These are phyloP conservation scores for Starmera quercuum DNA, from an alignment of 805 yeast species.

Conservation along the genomic window DNA sequence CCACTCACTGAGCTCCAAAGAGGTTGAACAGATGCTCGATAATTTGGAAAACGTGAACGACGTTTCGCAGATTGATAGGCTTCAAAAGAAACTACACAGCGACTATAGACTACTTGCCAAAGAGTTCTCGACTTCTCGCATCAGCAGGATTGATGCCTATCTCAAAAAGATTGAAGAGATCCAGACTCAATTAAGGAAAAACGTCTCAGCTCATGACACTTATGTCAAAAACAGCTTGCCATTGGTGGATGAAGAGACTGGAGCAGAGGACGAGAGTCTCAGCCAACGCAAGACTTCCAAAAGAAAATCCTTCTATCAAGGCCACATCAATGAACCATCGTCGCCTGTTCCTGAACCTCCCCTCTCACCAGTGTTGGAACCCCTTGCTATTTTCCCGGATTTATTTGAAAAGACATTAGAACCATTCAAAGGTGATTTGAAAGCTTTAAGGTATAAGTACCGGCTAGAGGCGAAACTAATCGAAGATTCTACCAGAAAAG, in stretches of 20 bases:
- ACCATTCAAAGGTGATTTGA: constrained; percentile 9
- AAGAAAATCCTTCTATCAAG: constrained; percentile 1
- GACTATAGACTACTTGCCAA: constrained; percentile 24
- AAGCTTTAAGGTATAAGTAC: constrained; percentile 8
- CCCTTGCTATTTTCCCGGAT: constrained; percentile 15
- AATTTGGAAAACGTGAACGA: constrained; percentile 3
- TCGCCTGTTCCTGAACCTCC: constrained; percentile 11
- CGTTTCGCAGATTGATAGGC: constrained; percentile 10
- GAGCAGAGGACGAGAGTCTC: constrained; percentile 6
- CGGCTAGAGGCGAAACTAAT: constrained; percentile 13
- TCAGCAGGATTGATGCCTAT: constrained; percentile 24
- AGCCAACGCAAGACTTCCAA: background rate
- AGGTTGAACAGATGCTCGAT: constrained; percentile 4
- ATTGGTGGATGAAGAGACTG: constrained; percentile 5
- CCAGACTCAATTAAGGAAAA: constrained; percentile 15
- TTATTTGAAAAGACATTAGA: constrained; percentile 11
- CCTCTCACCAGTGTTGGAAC: constrained; percentile 6
- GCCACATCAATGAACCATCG: background rate
- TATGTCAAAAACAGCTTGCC: constrained; percentile 13
- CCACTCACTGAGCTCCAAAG: background rate
- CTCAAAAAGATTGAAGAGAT: constrained; percentile 23
- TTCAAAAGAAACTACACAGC: constrained; percentile 19
- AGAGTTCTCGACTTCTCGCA: constrained; percentile 21
- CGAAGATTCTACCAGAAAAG: constrained; percentile 9
- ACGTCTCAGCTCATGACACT: constrained; percentile 11